Percentiles rank a stretch among this genome's conserved stretches.
Evolutionary conservation across 2,329 filamentous ascomycete genomes (phyloP).

Genomic region (Penicillium sclerotiorum): DNA sequence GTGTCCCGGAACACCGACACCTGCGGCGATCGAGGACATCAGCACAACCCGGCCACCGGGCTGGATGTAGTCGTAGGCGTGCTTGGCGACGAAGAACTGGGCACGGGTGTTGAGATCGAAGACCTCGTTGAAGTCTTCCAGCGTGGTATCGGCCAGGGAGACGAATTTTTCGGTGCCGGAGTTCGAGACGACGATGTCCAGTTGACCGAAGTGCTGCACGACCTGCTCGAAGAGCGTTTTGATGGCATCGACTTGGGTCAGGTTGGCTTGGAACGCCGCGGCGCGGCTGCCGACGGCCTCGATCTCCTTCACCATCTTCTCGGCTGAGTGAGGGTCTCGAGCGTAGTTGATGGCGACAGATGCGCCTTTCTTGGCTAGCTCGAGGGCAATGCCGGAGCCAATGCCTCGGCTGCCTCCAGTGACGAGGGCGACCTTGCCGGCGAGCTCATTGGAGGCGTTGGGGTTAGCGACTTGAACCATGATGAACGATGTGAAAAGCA

Average conservation of each 20-base stretch:
- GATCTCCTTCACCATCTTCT: constrained; percentile 68
- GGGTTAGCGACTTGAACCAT: constrained; percentile 24
- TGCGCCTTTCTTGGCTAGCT: constrained; percentile 44
- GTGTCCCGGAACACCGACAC: constrained; percentile 69
- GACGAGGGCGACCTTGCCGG: constrained; percentile 43
- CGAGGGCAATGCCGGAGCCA: constrained; percentile 45
- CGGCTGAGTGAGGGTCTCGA: constrained; percentile 65
- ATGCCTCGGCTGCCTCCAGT: constrained; percentile 44
- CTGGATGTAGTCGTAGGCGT: constrained; percentile 70
- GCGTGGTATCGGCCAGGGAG: constrained; percentile 24
- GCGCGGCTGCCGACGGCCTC: constrained; percentile 65
- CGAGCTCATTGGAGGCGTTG: constrained; percentile 23
- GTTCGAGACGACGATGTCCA: constrained; percentile 51
- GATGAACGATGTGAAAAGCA: neutral
- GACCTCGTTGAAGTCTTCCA: constrained; percentile 52
- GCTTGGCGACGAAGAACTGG: constrained; percentile 65
- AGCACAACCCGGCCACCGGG: constrained; percentile 72
- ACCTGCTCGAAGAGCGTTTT: constrained; percentile 65
- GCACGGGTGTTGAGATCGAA: constrained; percentile 65
- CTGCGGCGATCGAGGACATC: constrained; percentile 71
- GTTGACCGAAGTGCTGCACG: constrained; percentile 56
- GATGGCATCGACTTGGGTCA: constrained; percentile 66
- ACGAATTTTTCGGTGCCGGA: constrained; percentile 52
- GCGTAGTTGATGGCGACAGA: constrained; percentile 49
- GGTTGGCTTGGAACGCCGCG: constrained; percentile 68